phyloP scores from a whole-genome alignment of 345 rosid genomes.

The Lagerstroemia speciosa region DNA sequence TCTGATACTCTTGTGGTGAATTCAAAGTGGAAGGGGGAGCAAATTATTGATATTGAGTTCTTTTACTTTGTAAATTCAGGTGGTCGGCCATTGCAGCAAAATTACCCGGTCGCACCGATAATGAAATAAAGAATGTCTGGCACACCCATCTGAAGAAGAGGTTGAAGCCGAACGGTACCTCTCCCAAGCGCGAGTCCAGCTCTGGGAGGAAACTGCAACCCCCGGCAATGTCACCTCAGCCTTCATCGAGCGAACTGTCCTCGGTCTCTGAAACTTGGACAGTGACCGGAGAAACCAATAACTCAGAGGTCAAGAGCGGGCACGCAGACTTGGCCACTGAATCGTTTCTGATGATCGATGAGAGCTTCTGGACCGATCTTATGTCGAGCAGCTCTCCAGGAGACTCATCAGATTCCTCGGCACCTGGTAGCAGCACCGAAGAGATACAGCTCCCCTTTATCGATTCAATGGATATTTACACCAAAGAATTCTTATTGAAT shows the following conservation, averaged over 20 bases:
- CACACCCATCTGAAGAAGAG: conserved; percentile 85
- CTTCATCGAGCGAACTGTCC: conserved; percentile 43
- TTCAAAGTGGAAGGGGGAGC: too few species aligned
- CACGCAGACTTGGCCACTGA: conserved; percentile 20
- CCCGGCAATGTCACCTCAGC: conserved; percentile 29
- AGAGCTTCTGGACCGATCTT: conserved; percentile 57
- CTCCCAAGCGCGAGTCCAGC: neutral
- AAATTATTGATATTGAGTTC: neutral
- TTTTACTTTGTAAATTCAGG: conserved; percentile 22
- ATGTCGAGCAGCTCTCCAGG: neutral
- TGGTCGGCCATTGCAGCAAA: conserved; percentile 86
- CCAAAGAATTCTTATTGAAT: neutral
- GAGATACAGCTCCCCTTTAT: too few species aligned
- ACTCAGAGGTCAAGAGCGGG: conserved; percentile 10
- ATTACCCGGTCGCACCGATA: conserved; percentile 83
- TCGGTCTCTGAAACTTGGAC: conserved; percentile 19
- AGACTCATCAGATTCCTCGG: neutral
- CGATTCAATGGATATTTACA: neutral
- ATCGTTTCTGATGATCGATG: conserved; percentile 39
- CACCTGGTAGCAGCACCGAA: too few species aligned
- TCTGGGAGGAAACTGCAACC: conserved; percentile 13
- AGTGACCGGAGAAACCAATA: conserved; percentile 13
- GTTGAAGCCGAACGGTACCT: conserved; percentile 28
- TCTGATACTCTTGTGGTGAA: too few species aligned
- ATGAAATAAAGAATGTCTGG: conserved; percentile 90